Evolutionary conservation across 257 asterid species (phyloP).

Genomic region (Fraxinus quadrangulata): DNA sequence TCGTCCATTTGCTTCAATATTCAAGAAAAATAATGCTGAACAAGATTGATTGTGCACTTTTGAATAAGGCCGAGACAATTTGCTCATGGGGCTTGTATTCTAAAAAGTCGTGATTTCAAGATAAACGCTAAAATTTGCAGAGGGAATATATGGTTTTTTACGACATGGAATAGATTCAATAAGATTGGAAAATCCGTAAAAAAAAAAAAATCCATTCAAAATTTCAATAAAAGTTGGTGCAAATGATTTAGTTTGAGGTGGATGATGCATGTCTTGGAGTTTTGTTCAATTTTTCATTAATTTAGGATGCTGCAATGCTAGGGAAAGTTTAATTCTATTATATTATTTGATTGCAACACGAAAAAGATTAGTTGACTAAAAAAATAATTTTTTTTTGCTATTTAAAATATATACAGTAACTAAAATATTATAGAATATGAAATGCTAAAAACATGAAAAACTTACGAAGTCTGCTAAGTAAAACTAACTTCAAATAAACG

Average conservation of each 20-base stretch:
- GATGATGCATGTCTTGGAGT: neutral
- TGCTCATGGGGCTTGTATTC: slow-evolving; percentile 67
- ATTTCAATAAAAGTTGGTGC: slow-evolving; percentile 43
- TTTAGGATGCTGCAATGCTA: too few species aligned
- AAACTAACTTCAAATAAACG: neutral
- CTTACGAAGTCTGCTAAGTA: neutral
- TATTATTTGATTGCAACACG: neutral
- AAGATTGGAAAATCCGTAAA: too few species aligned
- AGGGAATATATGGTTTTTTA: slow-evolving; percentile 60
- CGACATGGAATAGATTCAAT: slow-evolving; percentile 59
- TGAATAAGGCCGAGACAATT: slow-evolving; percentile 56
- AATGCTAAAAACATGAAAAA: too few species aligned
- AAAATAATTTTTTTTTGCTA: too few species aligned
- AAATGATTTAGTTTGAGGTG: slow-evolving; percentile 34
- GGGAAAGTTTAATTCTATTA: neutral
- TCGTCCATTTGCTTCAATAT: slow-evolving; percentile 75
- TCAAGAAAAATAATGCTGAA: slow-evolving; percentile 71
- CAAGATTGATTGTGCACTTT: slow-evolving; percentile 67
- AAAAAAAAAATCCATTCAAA: slow-evolving; percentile 10
- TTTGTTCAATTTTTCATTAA: neutral
- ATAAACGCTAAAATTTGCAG: slow-evolving; percentile 39
- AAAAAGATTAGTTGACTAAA: neutral
- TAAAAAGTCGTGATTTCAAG: slow-evolving; percentile 8
- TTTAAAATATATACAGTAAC: too few species aligned
- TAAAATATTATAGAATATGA: too few species aligned